phyloP scores from a whole-genome alignment of 306 rosid genomes.

The Pueraria montana region DNA sequence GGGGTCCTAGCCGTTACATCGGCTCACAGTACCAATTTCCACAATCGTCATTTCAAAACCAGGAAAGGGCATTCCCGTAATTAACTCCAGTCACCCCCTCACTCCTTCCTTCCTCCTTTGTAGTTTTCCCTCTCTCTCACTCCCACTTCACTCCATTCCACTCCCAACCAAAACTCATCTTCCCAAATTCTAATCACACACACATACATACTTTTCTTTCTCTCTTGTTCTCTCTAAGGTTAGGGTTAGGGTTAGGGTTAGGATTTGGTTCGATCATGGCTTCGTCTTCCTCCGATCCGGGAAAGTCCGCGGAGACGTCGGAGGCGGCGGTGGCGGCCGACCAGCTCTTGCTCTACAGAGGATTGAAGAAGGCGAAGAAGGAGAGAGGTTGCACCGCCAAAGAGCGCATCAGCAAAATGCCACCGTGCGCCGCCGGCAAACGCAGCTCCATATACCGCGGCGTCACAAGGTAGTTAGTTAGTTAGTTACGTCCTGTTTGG shows the following conservation, averaged over 20 bases:
- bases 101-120: slow-evolving; percentile 37
- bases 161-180: slow-evolving; percentile 39
- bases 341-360: slow-evolving; percentile 80
- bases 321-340: slow-evolving; percentile 64
- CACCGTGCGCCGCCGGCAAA: slow-evolving; percentile 97
- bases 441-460: slow-evolving; percentile 99
- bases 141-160: slow-evolving; percentile 38
- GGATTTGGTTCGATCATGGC: slow-evolving; percentile 76
- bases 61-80: slow-evolving; percentile 55
- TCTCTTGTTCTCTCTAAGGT: slow-evolving; percentile 9
- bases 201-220: slow-evolving; percentile 23
- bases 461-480: slow-evolving; percentile 76
- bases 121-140: slow-evolving; percentile 42
- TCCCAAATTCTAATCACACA: slow-evolving; percentile 1
- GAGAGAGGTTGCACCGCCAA: slow-evolving; percentile 97
- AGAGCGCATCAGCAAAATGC: slow-evolving; percentile 98
- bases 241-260: slow-evolving; percentile 38
- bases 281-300: slow-evolving; percentile 90
- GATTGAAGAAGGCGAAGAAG: slow-evolving; percentile 91
- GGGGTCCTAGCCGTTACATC: slow-evolving; percentile 87
- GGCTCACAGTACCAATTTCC: slow-evolving; percentile 8
- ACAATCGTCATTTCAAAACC: slow-evolving; percentile 43
- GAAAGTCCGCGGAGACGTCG: slow-evolving; percentile 58
- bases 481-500: not conserved
- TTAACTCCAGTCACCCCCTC: slow-evolving; percentile 36